phyloP scores from a whole-genome alignment of 176 grass and related monocot genomes.

The Rhipidocladum racemiflorum region DNA sequence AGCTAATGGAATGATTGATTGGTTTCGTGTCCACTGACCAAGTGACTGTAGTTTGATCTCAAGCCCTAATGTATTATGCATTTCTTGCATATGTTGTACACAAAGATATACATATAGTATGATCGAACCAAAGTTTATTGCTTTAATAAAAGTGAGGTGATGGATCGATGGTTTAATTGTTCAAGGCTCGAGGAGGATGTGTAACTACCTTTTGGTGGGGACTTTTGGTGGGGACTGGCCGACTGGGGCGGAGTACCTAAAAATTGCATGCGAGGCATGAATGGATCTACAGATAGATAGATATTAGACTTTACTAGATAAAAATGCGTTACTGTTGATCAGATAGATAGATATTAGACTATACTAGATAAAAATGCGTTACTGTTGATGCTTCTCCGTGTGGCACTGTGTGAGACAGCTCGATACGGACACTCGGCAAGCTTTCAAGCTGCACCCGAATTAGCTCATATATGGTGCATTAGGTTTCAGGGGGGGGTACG shows the following conservation, averaged over 20 bases:
- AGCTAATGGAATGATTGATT: neutral
- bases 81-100: neutral
- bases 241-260: conserved; percentile 2
- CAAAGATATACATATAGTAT: conserved; percentile 13
- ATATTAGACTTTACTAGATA: neutral
- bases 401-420: conserved; percentile 2
- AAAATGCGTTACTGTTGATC: too few relatives aligned
- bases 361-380: too few relatives aligned
- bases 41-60: neutral
- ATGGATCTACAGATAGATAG: neutral
- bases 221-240: neutral
- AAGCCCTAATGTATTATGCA: neutral
- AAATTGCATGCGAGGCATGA: neutral
- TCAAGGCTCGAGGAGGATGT: conserved; percentile 47
- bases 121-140: conserved; percentile 1
- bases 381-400: conserved; percentile 7
- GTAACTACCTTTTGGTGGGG: too few relatives aligned
- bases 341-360: too few relatives aligned
- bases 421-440: conserved; percentile 24
- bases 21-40: neutral
- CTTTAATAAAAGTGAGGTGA: conserved; percentile 44
- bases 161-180: conserved; percentile 21
- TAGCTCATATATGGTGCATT: conserved; percentile 14
- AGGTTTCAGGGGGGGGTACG: too few relatives aligned
- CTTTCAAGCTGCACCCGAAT: neutral